These are phyloP conservation scores for Oryza australiensis DNA, from an alignment of 176 grass and related monocot genomes.

Conservation along the genomic window DNA sequence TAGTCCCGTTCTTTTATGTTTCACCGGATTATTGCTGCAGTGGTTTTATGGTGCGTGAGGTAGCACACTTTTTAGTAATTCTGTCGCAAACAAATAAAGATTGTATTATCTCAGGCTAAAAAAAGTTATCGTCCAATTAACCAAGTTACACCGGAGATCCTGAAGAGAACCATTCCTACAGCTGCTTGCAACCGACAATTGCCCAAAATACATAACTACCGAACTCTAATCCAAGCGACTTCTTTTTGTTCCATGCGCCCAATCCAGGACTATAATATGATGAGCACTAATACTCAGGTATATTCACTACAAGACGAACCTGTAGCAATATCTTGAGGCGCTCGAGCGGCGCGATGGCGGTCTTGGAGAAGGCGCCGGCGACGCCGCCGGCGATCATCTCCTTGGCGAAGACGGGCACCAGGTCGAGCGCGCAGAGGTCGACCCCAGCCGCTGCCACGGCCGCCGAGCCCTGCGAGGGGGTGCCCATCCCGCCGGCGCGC, in stretches of 20 bases:
- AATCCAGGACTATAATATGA: background rate
- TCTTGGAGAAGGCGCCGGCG: conserved; percentile 91
- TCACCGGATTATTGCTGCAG: no score
- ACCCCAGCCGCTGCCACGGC: conserved; percentile 78
- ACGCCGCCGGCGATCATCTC: conserved; percentile 87
- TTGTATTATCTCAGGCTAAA: background rate
- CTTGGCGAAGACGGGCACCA: conserved; percentile 82
- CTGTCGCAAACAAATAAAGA: background rate
- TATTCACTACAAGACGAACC: conserved; percentile 42
- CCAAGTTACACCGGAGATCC: conserved; percentile 1
- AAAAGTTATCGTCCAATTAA: conserved; percentile 1
- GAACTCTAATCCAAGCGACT: background rate
- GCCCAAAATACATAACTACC: background rate
- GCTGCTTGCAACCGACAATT: background rate
- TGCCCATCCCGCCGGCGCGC: conserved; percentile 47
- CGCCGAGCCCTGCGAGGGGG: conserved; percentile 81
- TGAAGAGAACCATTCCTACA: conserved; percentile 8
- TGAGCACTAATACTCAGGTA: background rate
- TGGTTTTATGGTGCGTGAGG: no score
- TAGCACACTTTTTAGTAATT: no score
- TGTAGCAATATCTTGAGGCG: conserved; percentile 92
- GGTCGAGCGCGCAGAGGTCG: conserved; percentile 70
- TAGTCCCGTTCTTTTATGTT: background rate
- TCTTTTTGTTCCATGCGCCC: background rate
- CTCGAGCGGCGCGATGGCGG: conserved; percentile 88